phyloP scores from a whole-genome alignment of 192 early-diverging fungal species.

The Mortierella claussenii region DNA sequence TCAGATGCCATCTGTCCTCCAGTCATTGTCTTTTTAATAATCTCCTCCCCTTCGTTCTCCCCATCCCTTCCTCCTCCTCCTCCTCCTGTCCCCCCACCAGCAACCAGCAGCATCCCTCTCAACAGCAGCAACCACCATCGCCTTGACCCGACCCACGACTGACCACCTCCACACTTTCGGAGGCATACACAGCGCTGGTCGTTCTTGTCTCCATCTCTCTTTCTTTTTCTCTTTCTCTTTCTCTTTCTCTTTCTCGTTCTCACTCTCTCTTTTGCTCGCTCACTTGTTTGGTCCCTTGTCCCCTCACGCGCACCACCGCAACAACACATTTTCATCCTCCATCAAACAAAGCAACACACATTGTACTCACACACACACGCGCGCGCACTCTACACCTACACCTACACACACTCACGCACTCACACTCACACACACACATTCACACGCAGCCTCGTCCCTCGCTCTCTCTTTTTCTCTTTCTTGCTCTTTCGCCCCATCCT shows the following conservation, averaged over 20 bases:
- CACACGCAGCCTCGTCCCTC: not conserved
- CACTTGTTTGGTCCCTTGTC: not conserved
- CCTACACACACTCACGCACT: too few species aligned
- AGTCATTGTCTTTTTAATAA: not conserved
- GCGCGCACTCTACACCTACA: too few species aligned
- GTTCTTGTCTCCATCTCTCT: not conserved
- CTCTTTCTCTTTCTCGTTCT: not conserved
- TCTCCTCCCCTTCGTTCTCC: too few species aligned
- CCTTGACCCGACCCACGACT: too few species aligned
- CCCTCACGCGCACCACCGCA: too few species aligned
- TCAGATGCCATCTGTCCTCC: not conserved
- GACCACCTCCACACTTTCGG: not conserved
- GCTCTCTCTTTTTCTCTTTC: not conserved
- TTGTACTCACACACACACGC: too few species aligned
- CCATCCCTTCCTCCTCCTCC: too few species aligned
- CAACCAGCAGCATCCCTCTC: too few species aligned
- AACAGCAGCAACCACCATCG: too few species aligned
- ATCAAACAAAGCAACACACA: too few species aligned
- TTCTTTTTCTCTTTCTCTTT: not conserved
- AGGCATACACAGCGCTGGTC: conserved; percentile 2
- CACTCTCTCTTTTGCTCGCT: not conserved
- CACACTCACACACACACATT: not conserved
- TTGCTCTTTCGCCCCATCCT: not conserved
- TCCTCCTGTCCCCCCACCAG: too few species aligned
- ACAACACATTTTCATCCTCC: too few species aligned